Evolutionary conservation across 345 rosid genomes (phyloP).

Genomic region (Boechera stricta): DNA sequence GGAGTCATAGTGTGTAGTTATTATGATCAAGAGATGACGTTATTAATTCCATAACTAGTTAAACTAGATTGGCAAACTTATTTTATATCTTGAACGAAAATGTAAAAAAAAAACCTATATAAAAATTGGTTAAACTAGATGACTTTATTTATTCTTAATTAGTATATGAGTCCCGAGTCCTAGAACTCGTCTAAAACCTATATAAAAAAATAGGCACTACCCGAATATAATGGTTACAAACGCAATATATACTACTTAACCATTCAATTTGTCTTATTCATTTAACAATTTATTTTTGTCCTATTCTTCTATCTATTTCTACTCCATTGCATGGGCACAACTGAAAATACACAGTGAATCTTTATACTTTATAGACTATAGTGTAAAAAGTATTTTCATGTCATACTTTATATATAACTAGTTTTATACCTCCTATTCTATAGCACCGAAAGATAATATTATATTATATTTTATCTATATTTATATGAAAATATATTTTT

Average conservation of each 20-base stretch:
- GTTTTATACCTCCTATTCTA: no score
- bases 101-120: no score
- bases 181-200: constrained; percentile 6
- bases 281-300: background rate
- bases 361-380: background rate
- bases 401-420: background rate
- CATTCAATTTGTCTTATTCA: no score
- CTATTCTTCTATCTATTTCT: background rate
- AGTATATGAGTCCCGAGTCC: background rate
- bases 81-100: no score
- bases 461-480: no score
- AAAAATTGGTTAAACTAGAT: no score
- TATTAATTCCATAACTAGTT: no score
- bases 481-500: no score
- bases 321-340: constrained; percentile 14
- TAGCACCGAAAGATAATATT: no score
- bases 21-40: no score
- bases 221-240: background rate
- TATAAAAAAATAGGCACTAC: background rate
- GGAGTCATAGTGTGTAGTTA: no score
- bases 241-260: background rate
- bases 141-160: background rate
- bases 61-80: no score
- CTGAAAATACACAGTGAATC: constrained; percentile 1
- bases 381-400: background rate